These are phyloP conservation scores for Pichia ethanolica DNA, from an alignment of 805 yeast genomes.

Conservation along the genomic window DNA sequence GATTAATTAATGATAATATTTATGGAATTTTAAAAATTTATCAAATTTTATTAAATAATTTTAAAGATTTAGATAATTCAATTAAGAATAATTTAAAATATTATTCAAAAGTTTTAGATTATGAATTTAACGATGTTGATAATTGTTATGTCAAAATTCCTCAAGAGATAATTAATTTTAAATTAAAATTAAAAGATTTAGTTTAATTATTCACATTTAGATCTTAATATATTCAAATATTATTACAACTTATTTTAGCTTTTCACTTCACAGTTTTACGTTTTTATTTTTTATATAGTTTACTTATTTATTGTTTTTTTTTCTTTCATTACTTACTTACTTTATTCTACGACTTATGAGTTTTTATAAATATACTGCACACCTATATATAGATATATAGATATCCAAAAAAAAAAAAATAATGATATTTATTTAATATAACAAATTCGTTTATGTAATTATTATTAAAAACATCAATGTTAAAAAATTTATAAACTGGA, in stretches of 20 bases:
- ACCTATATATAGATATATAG: no score
- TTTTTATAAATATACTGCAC: not conserved
- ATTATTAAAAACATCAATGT: no score
- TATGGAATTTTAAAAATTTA: conserved; percentile 29
- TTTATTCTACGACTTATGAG: not conserved
- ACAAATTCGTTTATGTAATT: no score
- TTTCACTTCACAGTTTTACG: not conserved
- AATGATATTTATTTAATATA: not conserved
- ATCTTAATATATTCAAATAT: no score
- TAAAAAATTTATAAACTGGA: no score
- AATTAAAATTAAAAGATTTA: conserved; percentile 9
- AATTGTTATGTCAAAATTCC: conserved; percentile 30
- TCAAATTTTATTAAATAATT: not conserved
- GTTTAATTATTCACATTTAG: not conserved
- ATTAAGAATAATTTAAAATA: conserved; percentile 12
- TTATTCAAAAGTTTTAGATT: conserved; percentile 23
- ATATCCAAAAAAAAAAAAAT: no score
- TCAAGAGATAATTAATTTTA: conserved; percentile 23
- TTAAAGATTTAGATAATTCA: conserved; percentile 10
- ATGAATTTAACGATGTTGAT: conserved; percentile 29
- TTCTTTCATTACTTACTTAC: not conserved
- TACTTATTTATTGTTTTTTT: not conserved
- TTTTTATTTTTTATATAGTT: not conserved
- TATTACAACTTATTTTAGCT: no score
- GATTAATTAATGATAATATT: conserved; percentile 28